phyloP scores from a whole-genome alignment of 306 rosid genomes.

The Gastrolobium villosum region DNA sequence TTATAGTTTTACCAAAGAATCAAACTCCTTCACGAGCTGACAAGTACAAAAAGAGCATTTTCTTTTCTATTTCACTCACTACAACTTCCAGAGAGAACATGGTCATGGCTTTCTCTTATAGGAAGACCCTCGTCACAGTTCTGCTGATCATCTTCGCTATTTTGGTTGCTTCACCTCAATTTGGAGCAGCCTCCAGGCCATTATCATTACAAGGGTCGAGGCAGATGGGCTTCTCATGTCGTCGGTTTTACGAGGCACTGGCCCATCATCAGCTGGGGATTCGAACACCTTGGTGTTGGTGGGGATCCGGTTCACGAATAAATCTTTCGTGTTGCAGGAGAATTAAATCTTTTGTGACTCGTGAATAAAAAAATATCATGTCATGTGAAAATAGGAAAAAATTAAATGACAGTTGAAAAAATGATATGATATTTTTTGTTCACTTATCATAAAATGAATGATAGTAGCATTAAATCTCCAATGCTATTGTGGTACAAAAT shows the following conservation, averaged over 20 bases:
- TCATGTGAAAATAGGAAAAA: no score
- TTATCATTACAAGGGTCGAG: slow-evolving; percentile 48
- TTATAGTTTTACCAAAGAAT: not conserved
- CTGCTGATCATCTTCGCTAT: slow-evolving; percentile 36
- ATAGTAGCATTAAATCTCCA: no score
- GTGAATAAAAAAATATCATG: no score
- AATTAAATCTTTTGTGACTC: no score
- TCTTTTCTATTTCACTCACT: not conserved
- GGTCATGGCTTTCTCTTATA: slow-evolving; percentile 11
- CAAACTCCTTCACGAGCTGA: not conserved
- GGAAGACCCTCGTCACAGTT: no score
- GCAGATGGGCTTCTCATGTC: slow-evolving; percentile 44
- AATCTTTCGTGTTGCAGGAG: no score
- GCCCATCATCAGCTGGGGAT: slow-evolving; percentile 8
- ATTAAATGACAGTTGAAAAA: no score
- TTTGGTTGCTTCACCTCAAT: slow-evolving; percentile 43
- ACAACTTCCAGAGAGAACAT: no score
- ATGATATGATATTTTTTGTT: no score
- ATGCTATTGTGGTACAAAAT: no score
- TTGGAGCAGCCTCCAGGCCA: slow-evolving; percentile 51
- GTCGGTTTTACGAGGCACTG: slow-evolving; percentile 41
- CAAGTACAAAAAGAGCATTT: not conserved
- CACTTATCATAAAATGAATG: no score
- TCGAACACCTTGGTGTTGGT: slow-evolving; percentile 9
- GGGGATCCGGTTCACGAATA: no score